Conservation (phyloP, 2,329 filamentous ascomycete species). For the Cytospora piceae region DNA sequence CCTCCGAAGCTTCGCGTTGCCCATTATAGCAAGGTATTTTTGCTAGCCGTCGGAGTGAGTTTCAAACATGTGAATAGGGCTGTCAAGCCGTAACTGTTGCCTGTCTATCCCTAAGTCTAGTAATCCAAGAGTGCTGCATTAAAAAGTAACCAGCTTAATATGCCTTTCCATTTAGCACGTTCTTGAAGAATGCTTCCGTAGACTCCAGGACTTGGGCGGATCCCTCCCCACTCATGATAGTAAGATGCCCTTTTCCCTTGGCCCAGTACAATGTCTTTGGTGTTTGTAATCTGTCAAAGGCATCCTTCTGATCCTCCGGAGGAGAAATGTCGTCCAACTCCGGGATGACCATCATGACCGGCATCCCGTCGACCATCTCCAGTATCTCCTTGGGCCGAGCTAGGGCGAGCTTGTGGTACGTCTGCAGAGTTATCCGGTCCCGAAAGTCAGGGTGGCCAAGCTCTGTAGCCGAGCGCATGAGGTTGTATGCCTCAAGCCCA, state of each 20-base stretch:
- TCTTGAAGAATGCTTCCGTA: no score
- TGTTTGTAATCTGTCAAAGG: constrained; percentile 5
- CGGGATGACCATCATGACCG: constrained; percentile 37
- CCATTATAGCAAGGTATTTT: no score
- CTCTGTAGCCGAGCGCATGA: neutral
- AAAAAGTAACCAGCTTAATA: no score
- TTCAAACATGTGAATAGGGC: no score
- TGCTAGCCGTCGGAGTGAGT: no score
- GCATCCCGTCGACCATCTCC: constrained; percentile 8
- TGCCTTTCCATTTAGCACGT: no score
- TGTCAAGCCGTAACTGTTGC: no score
- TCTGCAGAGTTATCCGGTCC: constrained; percentile 5
- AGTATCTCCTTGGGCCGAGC: neutral
- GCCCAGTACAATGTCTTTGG: constrained; percentile 17
- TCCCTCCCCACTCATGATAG: neutral
- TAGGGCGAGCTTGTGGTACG: constrained; percentile 8
- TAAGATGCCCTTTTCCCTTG: constrained; percentile 11
- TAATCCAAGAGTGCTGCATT: no score
- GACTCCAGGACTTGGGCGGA: no score
- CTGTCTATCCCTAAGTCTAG: no score
- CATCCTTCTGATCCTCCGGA: constrained; percentile 31
- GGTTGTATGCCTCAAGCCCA: constrained; percentile 1
- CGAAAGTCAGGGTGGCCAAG: neutral
- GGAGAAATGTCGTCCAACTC: constrained; percentile 38
- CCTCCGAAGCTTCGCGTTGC: no score